A percentile compares a stretch with the other conserved stretches of the same genome.
These are phyloP conservation scores for Diplodia mutila DNA, from an alignment of 2,329 filamentous ascomycete species.

Conservation along the genomic window DNA sequence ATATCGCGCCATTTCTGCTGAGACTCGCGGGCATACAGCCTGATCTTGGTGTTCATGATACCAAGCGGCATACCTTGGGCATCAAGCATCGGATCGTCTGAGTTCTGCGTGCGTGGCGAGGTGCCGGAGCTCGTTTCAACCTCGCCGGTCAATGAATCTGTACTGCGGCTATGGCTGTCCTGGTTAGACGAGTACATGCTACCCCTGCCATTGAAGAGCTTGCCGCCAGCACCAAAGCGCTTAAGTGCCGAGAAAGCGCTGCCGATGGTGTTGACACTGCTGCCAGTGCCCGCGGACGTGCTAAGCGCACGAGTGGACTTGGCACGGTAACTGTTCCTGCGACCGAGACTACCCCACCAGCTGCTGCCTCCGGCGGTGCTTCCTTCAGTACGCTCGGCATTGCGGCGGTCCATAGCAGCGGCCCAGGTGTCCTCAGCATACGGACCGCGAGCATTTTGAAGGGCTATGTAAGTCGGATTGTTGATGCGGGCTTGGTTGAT, in stretches of 20 bases:
- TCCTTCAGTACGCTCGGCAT: constrained; percentile 48
- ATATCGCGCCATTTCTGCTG: constrained; percentile 86
- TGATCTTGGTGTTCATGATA: constrained; percentile 80
- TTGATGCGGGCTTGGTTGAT: constrained; percentile 90
- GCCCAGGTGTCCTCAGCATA: constrained; percentile 52
- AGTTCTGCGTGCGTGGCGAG: neutral
- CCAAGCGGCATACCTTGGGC: constrained; percentile 57
- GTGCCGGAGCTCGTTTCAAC: constrained; percentile 39
- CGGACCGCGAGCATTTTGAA: constrained; percentile 72
- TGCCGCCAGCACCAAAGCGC: constrained; percentile 69
- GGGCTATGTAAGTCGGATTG: constrained; percentile 83
- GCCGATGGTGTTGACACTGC: constrained; percentile 74
- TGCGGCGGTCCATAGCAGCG: constrained; percentile 57
- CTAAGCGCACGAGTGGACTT: constrained; percentile 58
- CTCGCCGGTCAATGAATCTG: constrained; percentile 18
- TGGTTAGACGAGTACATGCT: constrained; percentile 51
- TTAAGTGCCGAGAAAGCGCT: constrained; percentile 79
- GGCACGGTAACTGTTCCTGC: constrained; percentile 60
- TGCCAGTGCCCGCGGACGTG: constrained; percentile 69
- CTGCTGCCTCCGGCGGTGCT: constrained; percentile 51
- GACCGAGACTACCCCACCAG: constrained; percentile 52
- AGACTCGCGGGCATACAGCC: constrained; percentile 78
- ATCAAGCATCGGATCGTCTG: constrained; percentile 31
- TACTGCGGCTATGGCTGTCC: constrained; percentile 38
- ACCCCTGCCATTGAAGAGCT: constrained; percentile 56